A percentile compares a stretch with the other conserved stretches of the same genome.
phyloP scores from a whole-genome alignment of 352 stramenopile species.

The Elongisporangium undulatum region DNA sequence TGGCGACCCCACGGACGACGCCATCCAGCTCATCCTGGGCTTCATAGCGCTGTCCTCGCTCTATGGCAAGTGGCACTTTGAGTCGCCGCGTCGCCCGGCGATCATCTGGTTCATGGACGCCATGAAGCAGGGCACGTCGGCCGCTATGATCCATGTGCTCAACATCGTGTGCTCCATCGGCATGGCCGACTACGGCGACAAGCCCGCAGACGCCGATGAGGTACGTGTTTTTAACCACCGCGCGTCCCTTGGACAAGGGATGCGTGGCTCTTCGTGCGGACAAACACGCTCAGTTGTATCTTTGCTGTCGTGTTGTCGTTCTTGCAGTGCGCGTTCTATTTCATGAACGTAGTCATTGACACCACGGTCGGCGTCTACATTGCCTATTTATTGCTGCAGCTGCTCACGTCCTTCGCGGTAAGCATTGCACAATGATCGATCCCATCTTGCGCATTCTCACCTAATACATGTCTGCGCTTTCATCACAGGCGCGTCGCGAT shows the following conservation, averaged over 20 bases:
- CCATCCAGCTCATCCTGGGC: constrained; percentile 71
- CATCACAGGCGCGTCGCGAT: constrained; percentile 36
- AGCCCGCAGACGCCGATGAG: constrained; percentile 53
- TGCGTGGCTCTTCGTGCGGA: not conserved
- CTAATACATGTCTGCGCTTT: constrained; percentile 4
- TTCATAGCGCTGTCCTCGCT: constrained; percentile 75
- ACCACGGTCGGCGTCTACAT: constrained; percentile 81
- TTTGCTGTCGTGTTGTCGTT: constrained; percentile 1
- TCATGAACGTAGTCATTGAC: constrained; percentile 85
- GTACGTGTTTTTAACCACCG: constrained; percentile 14
- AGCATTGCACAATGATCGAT: constrained; percentile 3
- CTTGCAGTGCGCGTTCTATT: constrained; percentile 76
- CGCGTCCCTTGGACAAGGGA: too few species aligned
- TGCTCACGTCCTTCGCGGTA: constrained; percentile 55
- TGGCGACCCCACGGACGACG: constrained; percentile 61
- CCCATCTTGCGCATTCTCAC: not conserved
- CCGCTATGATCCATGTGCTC: constrained; percentile 72
- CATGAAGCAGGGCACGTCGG: constrained; percentile 79
- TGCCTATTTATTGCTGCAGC: constrained; percentile 66
- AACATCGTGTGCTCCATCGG: constrained; percentile 77
- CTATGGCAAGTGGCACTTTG: constrained; percentile 74
- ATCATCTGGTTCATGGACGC: constrained; percentile 82
- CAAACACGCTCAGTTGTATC: not conserved
- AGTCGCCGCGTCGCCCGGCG: constrained; percentile 50
- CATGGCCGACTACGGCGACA: constrained; percentile 53